Evolutionary conservation across 106 monocot genomes (phyloP).

Genomic region (Gastrodia elata): DNA sequence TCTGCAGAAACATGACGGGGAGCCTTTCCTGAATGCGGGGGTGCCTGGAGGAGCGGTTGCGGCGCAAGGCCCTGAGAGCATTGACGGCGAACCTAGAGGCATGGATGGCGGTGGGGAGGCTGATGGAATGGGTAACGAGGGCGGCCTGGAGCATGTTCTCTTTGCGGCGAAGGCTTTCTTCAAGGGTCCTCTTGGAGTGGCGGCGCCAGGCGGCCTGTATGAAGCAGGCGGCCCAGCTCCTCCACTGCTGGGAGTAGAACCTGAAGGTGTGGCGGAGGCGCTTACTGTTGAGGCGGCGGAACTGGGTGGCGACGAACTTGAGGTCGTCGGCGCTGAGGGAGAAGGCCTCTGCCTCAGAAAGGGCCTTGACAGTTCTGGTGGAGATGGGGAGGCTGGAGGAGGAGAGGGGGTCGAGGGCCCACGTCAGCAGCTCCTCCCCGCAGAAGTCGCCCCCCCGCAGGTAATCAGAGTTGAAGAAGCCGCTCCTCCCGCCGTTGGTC

Average conservation of each 20-base stretch:
- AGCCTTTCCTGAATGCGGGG: slow-evolving; percentile 29
- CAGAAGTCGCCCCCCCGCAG: slow-evolving; percentile 56
- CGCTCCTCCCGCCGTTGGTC: slow-evolving; percentile 61
- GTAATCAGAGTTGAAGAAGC: slow-evolving; percentile 47
- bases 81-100: slow-evolving; percentile 47
- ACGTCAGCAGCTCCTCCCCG: slow-evolving; percentile 58
- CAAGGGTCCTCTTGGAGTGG: slow-evolving; percentile 36
- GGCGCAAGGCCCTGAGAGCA: slow-evolving; percentile 21
- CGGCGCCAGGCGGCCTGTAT: slow-evolving; percentile 59
- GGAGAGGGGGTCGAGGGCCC: slow-evolving; percentile 55
- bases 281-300: slow-evolving; percentile 59
- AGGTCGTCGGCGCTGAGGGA: slow-evolving; percentile 42
- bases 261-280: slow-evolving; percentile 52
- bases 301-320: slow-evolving; percentile 60
- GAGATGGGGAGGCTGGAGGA: slow-evolving; percentile 47
- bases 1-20: slow-evolving; percentile 39
- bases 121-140: slow-evolving; percentile 19
- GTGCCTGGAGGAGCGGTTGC: slow-evolving; percentile 21
- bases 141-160: slow-evolving; percentile 40
- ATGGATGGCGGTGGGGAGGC: slow-evolving; percentile 47
- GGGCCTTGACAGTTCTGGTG: slow-evolving; percentile 47
- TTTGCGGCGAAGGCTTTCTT: slow-evolving; percentile 34
- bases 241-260: slow-evolving; percentile 57
- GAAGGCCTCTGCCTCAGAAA: slow-evolving; percentile 55
- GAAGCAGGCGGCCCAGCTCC: slow-evolving; percentile 63